A percentile compares a stretch with the other conserved stretches of the same genome.
Evolutionary conservation across 768 basidiomycete species (phyloP).

Genomic region (Lactarius deliciosus): DNA sequence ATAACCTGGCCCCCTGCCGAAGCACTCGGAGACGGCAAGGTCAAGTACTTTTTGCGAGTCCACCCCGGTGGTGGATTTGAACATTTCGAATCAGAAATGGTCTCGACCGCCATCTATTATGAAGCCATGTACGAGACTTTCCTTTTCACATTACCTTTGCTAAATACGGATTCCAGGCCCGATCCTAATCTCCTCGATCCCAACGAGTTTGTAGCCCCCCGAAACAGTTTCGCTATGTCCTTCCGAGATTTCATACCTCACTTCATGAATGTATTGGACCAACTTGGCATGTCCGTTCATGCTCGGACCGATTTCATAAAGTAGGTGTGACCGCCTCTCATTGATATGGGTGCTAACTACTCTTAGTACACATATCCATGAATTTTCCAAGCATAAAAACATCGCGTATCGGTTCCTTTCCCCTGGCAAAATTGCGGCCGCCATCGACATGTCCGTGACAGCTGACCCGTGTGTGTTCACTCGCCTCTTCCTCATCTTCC

Average conservation of each 20-base stretch:
- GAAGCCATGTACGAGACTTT: slow-evolving; percentile 67
- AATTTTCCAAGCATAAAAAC: slow-evolving; percentile 77
- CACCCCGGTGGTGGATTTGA: slow-evolving; percentile 85
- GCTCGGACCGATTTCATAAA: slow-evolving; percentile 82
- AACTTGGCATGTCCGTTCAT: slow-evolving; percentile 79
- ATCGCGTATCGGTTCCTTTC: slow-evolving; percentile 89
- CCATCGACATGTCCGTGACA: slow-evolving; percentile 86
- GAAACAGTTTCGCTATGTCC: slow-evolving; percentile 85
- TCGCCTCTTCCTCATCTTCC: slow-evolving; percentile 82
- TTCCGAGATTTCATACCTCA: slow-evolving; percentile 79
- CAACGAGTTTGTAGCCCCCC: slow-evolving; percentile 72
- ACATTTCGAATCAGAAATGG: slow-evolving; percentile 82
- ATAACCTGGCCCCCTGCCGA: slow-evolving; percentile 81
- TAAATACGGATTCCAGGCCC: slow-evolving; percentile 50
- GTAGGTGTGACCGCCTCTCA: slow-evolving; percentile 42
- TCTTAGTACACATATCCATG: slow-evolving; percentile 68
- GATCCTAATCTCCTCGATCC: slow-evolving; percentile 77
- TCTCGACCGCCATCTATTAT: slow-evolving; percentile 79
- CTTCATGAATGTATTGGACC: slow-evolving; percentile 77
- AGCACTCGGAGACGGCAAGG: slow-evolving; percentile 58
- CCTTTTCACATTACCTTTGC: neutral
- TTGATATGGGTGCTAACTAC: slow-evolving; percentile 1
- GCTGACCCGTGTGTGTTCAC: slow-evolving; percentile 79
- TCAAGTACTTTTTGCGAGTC: slow-evolving; percentile 81
- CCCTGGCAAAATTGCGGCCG: slow-evolving; percentile 74